Percentiles rank a stretch among this genome's conserved stretches.
phyloP scores from a whole-genome alignment of 2,329 filamentous ascomycete species.

The Xylariaceae sp. region DNA sequence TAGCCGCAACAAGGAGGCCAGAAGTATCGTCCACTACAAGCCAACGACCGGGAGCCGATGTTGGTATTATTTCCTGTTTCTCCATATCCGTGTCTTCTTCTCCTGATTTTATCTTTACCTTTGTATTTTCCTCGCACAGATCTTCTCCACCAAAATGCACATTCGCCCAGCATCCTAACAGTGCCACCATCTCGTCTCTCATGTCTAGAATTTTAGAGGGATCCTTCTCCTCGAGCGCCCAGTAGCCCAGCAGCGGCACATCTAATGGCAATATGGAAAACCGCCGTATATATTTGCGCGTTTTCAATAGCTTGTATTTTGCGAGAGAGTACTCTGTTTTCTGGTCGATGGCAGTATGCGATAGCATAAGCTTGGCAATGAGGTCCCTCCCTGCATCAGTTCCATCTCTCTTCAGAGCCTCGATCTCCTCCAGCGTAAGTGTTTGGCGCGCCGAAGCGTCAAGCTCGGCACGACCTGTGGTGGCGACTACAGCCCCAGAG shows the following conservation, averaged over 20 bases:
- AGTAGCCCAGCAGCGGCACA: slow-evolving; percentile 75
- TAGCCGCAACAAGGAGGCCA: slow-evolving; percentile 78
- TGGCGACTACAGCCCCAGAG: slow-evolving; percentile 56
- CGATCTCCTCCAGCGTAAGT: slow-evolving; percentile 76
- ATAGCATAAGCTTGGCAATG: slow-evolving; percentile 89
- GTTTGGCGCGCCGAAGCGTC: slow-evolving; percentile 74
- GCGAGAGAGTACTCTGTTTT: slow-evolving; percentile 93
- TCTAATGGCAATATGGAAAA: slow-evolving; percentile 88
- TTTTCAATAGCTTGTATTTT: slow-evolving; percentile 95
- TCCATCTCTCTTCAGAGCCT: slow-evolving; percentile 74
- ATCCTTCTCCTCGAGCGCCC: slow-evolving; percentile 81
- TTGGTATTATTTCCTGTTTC: slow-evolving; percentile 25
- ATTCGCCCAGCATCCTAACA: slow-evolving; percentile 89
- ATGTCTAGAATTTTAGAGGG: slow-evolving; percentile 82
- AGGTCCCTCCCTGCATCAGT: slow-evolving; percentile 84
- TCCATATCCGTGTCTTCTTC: slow-evolving; percentile 34
- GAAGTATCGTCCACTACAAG: slow-evolving; percentile 87
- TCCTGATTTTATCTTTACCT: slow-evolving; percentile 27
- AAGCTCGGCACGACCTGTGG: slow-evolving; percentile 64
- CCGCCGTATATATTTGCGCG: slow-evolving; percentile 87
- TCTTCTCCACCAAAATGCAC: slow-evolving; percentile 71
- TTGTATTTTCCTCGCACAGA: slow-evolving; percentile 32
- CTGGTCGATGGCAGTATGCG: slow-evolving; percentile 87
- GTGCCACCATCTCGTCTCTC: slow-evolving; percentile 79
- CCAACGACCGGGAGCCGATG: slow-evolving; percentile 63